These are phyloP conservation scores for Suillus sp. DNA, from an alignment of 768 basidiomycete genomes.

Conservation along the genomic window DNA sequence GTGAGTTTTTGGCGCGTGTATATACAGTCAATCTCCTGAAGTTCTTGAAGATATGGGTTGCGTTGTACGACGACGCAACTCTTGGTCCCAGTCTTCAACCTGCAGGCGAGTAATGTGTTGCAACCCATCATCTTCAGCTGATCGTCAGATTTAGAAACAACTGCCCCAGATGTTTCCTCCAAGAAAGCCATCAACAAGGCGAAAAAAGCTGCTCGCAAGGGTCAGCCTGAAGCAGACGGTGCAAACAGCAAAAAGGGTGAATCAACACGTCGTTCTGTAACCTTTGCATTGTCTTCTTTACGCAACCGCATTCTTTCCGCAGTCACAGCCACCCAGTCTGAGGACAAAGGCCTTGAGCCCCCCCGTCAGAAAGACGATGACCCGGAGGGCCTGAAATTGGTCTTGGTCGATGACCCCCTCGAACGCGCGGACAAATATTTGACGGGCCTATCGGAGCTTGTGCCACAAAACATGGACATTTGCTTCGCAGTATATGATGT, in stretches of 20 bases:
- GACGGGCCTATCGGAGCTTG: conserved; percentile 57
- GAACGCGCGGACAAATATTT: conserved; percentile 77
- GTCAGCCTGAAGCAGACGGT: conserved; percentile 56
- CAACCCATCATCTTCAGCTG: conserved; percentile 8
- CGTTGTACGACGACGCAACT: conserved; percentile 70
- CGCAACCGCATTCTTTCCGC: conserved; percentile 24
- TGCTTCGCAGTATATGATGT: conserved; percentile 84
- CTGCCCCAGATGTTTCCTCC: conserved; percentile 36
- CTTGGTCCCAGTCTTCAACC: conserved; percentile 45
- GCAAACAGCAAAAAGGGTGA: conserved; percentile 62
- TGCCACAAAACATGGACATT: conserved; percentile 57
- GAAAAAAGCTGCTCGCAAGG: conserved; percentile 70
- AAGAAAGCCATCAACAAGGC: conserved; percentile 88
- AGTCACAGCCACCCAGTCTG: conserved; percentile 37
- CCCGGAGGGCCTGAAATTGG: conserved; percentile 75
- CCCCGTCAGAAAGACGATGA: conserved; percentile 72
- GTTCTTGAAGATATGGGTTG: conserved; percentile 65
- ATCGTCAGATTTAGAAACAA: conserved; percentile 2
- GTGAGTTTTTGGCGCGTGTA: conserved; percentile 38
- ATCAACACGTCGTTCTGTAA: conserved; percentile 21
- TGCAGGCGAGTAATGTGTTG: conserved; percentile 34
- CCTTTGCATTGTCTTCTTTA: conserved; percentile 17
- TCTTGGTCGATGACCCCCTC: conserved; percentile 63
- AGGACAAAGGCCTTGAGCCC: conserved; percentile 73
- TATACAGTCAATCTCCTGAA: conserved; percentile 16